Conservation (phyloP, 1,284 basidiomycete genomes). For the Xerocomus minutiporus region DNA sequence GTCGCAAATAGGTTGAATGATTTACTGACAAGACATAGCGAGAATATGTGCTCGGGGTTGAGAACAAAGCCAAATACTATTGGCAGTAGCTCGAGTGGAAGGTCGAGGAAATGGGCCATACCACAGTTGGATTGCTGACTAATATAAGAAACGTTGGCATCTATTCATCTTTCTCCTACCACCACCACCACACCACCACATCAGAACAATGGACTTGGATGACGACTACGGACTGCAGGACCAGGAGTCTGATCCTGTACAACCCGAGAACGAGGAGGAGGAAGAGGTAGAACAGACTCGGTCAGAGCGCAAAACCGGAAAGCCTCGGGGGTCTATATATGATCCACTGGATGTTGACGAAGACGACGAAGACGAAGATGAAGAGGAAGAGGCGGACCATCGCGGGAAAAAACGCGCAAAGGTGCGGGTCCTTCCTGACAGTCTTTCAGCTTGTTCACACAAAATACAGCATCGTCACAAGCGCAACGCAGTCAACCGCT, state of each 20-base stretch:
- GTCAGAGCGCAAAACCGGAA: slow-evolving; percentile 30
- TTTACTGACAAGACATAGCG: slow-evolving; percentile 52
- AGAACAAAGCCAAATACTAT: slow-evolving; percentile 47
- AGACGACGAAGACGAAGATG: slow-evolving; percentile 46
- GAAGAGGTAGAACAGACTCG: slow-evolving; percentile 30
- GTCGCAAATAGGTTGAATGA: slow-evolving; percentile 47
- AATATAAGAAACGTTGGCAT: slow-evolving; percentile 13
- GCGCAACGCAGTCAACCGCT: slow-evolving; percentile 65
- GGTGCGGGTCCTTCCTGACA: slow-evolving; percentile 34
- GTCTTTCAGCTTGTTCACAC: background rate
- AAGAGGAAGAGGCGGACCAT: slow-evolving; percentile 39
- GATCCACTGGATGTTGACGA: slow-evolving; percentile 55
- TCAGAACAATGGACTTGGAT: slow-evolving; percentile 43
- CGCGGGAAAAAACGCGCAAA: slow-evolving; percentile 54
- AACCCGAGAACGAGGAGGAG: slow-evolving; percentile 38
- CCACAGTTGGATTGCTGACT: slow-evolving; percentile 17
- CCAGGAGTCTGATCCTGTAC: slow-evolving; percentile 35
- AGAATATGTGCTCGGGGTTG: slow-evolving; percentile 48
- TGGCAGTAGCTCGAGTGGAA: slow-evolving; percentile 60
- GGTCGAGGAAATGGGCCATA: slow-evolving; percentile 41
- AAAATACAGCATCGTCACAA: slow-evolving; percentile 56
- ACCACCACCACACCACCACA: slow-evolving; percentile 21
- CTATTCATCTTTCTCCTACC: background rate
- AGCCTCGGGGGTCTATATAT: slow-evolving; percentile 37
- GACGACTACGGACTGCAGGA: slow-evolving; percentile 39